Evolutionary conservation across 306 rosid species (phyloP).

Genomic region (Prunus campanulata): DNA sequence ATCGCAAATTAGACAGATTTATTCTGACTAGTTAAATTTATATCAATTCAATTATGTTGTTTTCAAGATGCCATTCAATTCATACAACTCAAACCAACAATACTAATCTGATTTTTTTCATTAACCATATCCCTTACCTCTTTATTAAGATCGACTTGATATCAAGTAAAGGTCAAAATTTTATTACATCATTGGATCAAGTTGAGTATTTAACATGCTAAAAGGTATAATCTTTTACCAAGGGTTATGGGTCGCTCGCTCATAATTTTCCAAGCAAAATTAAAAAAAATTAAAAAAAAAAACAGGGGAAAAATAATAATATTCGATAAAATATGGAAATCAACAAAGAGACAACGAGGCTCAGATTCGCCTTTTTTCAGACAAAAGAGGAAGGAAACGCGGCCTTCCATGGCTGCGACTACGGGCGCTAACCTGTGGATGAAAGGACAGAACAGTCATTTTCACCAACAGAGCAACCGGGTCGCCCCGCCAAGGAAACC

Average conservation of each 20-base stretch:
- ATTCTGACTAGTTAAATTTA: background rate
- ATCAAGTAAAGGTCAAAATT: background rate
- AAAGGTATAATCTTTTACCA: no score
- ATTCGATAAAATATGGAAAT: no score
- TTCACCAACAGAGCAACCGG: slow-evolving; percentile 6
- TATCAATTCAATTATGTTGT: background rate
- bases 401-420: slow-evolving; percentile 37
- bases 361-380: slow-evolving; percentile 60
- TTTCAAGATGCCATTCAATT: background rate
- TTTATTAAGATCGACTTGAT: background rate
- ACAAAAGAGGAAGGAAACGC: slow-evolving; percentile 8
- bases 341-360: slow-evolving; percentile 1
- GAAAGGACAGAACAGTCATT: slow-evolving; percentile 6
- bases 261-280: background rate
- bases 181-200: background rate
- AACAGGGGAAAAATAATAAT: background rate
- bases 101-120: background rate
- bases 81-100: background rate
- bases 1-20: background rate
- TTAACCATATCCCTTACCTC: background rate
- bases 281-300: rapidly evolving
- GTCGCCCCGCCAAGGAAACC: slow-evolving; percentile 42
- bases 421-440: background rate
- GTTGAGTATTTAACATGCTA: no score
- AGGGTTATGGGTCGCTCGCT: no score